Evolutionary conservation across 2,329 filamentous ascomycete genomes (phyloP), one percentile per base, ranked within the genome.

Genomic region (Chaetomium globosum): DNA sequence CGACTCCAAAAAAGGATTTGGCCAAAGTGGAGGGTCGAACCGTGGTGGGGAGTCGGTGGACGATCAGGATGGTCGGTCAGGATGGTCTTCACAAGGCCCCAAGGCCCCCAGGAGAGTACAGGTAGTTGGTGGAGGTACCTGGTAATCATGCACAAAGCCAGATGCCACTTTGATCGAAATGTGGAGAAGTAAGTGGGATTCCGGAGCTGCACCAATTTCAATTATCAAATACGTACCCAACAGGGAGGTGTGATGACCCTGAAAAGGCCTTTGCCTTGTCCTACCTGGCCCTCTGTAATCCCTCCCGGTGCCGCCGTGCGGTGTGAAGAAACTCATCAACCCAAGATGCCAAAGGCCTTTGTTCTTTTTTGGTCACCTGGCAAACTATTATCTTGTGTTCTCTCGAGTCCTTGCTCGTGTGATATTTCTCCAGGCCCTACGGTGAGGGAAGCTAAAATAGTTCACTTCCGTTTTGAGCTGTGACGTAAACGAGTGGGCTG

Each of bases 401-500:
- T 43, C 26, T 1, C 51, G 43, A 49, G 30, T 30, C 36, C 28
- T 28, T 54, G 61, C 61, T 64, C 48, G 48, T 48, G 61, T 64
- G 54, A 53, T 31, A 33, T 9, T 48, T 49, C 23, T 23, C 31
- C 31, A 10, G 9, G 6, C 6, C 31, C 6, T 31, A 10, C 31
- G 9, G 31, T 7, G 51, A 16, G 19, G 19, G 7, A 10, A 16
- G 49, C 56, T 33, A 21, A 49, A 13, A 55, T 33, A 46, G 3
- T 39, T 30, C 43, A 4, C 54, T 59, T 26, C 48, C 54, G 33
- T 59, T 58, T 59, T 58, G 19, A 10, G 16, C 2, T 31, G 54
- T 63, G 61, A 63, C 54, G 61, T 56, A 63, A 59, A n/a, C 16
- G 23, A 16, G 54, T n/a, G 12, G 26, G 52, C 43, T 33, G 61